Evolutionary conservation across 2,329 filamentous ascomycete genomes (phyloP).

Genomic region (Raffaelea deltoideospora): DNA sequence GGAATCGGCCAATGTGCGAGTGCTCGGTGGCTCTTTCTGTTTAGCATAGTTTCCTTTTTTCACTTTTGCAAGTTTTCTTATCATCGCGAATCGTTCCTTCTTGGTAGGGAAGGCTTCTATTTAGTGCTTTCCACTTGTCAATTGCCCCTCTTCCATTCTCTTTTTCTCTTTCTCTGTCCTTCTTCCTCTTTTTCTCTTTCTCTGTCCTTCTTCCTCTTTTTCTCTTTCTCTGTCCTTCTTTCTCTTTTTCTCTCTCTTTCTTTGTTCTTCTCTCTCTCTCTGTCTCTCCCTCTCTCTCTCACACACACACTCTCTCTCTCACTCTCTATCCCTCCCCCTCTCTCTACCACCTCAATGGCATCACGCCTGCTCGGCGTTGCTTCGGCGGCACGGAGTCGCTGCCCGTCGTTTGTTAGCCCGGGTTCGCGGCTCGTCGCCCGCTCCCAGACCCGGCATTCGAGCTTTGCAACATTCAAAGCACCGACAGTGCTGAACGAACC

Average conservation of each 20-base stretch:
- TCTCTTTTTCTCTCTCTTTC: neutral
- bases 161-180: too few species aligned
- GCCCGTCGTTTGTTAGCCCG: too few species aligned
- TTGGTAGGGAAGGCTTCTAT: too few species aligned
- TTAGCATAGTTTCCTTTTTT: too few species aligned
- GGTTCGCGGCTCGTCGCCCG: slow-evolving; percentile 1
- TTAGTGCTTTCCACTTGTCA: neutral
- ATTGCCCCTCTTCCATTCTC: neutral
- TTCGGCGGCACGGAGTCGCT: slow-evolving; percentile 2
- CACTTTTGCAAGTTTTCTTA: too few species aligned
- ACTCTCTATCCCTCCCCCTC: too few species aligned
- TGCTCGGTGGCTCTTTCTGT: too few species aligned
- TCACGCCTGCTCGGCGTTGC: slow-evolving; percentile 7
- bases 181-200: neutral
- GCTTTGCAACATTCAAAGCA: slow-evolving; percentile 72
- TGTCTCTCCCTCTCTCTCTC: too few species aligned
- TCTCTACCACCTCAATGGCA: slow-evolving; percentile 6
- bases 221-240: neutral
- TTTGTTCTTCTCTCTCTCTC: too few species aligned
- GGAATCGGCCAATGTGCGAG: too few species aligned
- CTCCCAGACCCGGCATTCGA: slow-evolving; percentile 25
- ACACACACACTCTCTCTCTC: too few species aligned
- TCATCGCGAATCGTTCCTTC: too few species aligned
- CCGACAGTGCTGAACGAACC: slow-evolving; percentile 83
- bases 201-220: neutral